A percentile compares a stretch with the other conserved stretches of the same genome.
Conservation (phyloP, 1,284 basidiomycete species). For the Sphagnurus paluster region DNA sequence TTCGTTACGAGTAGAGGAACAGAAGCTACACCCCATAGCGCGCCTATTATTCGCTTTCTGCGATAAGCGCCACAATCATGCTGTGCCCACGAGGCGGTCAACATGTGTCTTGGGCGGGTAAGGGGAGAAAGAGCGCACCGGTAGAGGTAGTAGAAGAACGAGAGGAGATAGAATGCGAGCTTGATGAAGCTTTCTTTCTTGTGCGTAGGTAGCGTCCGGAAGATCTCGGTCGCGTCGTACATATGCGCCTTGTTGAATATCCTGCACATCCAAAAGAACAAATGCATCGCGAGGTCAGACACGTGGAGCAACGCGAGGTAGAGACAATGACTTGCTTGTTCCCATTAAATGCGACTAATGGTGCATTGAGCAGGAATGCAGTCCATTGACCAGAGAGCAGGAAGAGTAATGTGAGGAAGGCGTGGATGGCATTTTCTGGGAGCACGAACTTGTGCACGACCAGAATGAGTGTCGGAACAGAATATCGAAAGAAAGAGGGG, state of each 20-base stretch:
- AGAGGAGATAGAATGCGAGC: slow-evolving; percentile 92
- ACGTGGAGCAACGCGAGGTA: not conserved
- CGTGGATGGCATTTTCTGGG: slow-evolving; percentile 95
- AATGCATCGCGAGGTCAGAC: not conserved
- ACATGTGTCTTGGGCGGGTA: slow-evolving; percentile 2
- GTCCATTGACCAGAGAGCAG: slow-evolving; percentile 96
- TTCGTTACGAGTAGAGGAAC: not conserved
- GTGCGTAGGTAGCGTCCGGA: slow-evolving; percentile 90
- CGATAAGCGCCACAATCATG: slow-evolving; percentile 87
- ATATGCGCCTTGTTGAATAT: slow-evolving; percentile 95
- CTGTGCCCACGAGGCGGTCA: slow-evolving; percentile 33
- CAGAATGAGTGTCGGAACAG: slow-evolving; percentile 1
- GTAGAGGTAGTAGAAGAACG: slow-evolving; percentile 97
- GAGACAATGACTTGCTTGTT: slow-evolving; percentile 75
- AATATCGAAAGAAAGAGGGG: not conserved
- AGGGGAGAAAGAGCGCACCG: slow-evolving; percentile 48
- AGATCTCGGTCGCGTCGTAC: slow-evolving; percentile 99
- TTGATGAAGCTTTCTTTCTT: slow-evolving; percentile 98
- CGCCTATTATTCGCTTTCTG: slow-evolving; percentile 62
- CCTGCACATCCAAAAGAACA: slow-evolving; percentile 42
- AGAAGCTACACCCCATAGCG: not conserved
- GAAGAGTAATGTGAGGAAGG: slow-evolving; percentile 86
- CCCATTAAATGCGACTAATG: slow-evolving; percentile 88
- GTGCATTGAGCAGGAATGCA: slow-evolving; percentile 90
- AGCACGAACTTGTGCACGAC: slow-evolving; percentile 81